Evolutionary conservation across 2,329 filamentous ascomycete species (phyloP), one percentile per base, ranked within the genome.

Genomic region (Pseudocercospora pini-densiflorae): DNA sequence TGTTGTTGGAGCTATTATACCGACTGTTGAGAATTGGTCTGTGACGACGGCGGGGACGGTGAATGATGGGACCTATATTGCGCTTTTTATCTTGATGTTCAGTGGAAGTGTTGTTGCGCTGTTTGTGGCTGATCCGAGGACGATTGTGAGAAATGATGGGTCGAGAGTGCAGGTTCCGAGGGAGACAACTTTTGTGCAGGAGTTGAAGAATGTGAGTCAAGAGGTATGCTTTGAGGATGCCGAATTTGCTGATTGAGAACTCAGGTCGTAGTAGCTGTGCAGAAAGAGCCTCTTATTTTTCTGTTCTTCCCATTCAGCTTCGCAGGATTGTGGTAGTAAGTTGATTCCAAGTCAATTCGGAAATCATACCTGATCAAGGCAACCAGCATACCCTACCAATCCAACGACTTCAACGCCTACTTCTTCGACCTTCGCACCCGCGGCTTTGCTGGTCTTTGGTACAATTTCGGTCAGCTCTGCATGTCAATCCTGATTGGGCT

Each of bases 381-480:
- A 31, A 33, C 10, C 27, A 55, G 51, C 21, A 59, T 59, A 7
- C 57, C 57, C 9, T 59, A 59, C 57, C 57, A 59, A n/a, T 59
- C 57, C 57, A 59, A 59, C 29, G 57, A 59, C 57, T 59, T 59
- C 36, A 59, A 59, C 33, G 57, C 33, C 29, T 59, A 59, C 57
- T 59, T 59, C 33, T 59, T 59, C 33, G 57, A 59, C 33, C 33
- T 59, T 6, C 31, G 57, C 14, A 59, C 57, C 12, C 57, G 57
- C 36, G 57, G 57, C 36, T 59, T 59, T 10, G 57, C 57, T 8
- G 21, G 57, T 9, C 57, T 59, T 1, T 59, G 57, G 57, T 59
- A 59, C 36, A 59, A 59, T 36, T 59, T 59, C 21, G 57, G 57
- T 19, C 57, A 59, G 7, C 36, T 59, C 1, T 27, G 33, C 31